A percentile compares a stretch with the other conserved stretches of the same genome.
Conservation (phyloP, 2,329 filamentous ascomycete genomes). For the Cordyceps javanica region DNA sequence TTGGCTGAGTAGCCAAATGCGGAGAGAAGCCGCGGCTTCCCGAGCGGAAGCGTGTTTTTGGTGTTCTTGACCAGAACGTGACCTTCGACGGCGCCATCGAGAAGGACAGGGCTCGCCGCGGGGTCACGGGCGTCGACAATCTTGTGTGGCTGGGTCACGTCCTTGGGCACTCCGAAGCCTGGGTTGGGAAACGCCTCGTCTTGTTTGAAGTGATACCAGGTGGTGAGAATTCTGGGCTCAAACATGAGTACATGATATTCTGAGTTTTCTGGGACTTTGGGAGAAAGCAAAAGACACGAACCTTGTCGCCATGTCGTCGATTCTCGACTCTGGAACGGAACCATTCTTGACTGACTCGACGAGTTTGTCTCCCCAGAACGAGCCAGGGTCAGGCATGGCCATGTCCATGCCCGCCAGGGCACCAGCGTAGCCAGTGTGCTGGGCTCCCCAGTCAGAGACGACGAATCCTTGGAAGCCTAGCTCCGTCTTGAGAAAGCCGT, state of each 20-base stretch:
- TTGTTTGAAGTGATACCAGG: slow-evolving; percentile 52
- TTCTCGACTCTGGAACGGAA: slow-evolving; percentile 45
- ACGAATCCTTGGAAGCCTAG: slow-evolving; percentile 60
- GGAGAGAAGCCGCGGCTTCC: slow-evolving; percentile 43
- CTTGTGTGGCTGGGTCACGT: slow-evolving; percentile 43
- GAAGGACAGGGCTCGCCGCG: slow-evolving; percentile 31
- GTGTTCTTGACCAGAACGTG: slow-evolving; percentile 60
- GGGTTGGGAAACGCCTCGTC: slow-evolving; percentile 40
- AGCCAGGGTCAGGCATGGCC: slow-evolving; percentile 52
- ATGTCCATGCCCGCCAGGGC: slow-evolving; percentile 64
- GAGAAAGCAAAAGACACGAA: slow-evolving; percentile 12
- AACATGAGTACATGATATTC: neutral
- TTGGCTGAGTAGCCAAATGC: slow-evolving; percentile 57
- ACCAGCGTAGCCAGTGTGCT: slow-evolving; percentile 56
- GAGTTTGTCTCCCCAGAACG: slow-evolving; percentile 48
- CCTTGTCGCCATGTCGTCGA: slow-evolving; percentile 56
- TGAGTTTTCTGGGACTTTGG: no score
- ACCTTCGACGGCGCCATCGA: slow-evolving; percentile 55
- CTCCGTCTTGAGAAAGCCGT: slow-evolving; percentile 59
- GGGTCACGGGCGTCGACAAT: slow-evolving; percentile 49
- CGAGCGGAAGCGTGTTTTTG: slow-evolving; percentile 48
- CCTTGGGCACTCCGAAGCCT: slow-evolving; percentile 45
- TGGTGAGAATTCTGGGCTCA: slow-evolving; percentile 36
- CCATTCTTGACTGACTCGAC: slow-evolving; percentile 54
- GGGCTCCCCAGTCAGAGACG: slow-evolving; percentile 61